These are phyloP conservation scores for Colletotrichum zoysiae DNA, from an alignment of 2,329 filamentous ascomycete species.

Conservation along the genomic window DNA sequence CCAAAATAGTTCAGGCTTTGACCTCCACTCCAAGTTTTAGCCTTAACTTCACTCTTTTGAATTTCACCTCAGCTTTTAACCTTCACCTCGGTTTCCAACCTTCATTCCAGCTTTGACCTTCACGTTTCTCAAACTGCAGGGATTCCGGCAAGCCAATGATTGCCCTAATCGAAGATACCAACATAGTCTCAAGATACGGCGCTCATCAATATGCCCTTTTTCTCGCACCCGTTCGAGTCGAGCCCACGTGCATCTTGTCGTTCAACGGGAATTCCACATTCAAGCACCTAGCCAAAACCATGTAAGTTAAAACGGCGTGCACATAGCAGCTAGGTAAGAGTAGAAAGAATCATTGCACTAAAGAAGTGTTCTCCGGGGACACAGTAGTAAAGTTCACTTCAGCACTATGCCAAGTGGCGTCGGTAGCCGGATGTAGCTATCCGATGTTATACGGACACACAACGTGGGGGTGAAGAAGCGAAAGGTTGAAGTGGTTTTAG, in stretches of 20 bases:
- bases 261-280: neutral
- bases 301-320: neutral
- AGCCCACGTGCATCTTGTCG: neutral
- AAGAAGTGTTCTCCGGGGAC: neutral
- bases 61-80: neutral
- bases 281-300: neutral
- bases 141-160: neutral
- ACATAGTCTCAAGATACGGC: neutral
- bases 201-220: neutral
- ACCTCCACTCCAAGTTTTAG: neutral
- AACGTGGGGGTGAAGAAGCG: neutral
- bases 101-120: conserved; percentile 12
- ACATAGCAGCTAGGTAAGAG: neutral
- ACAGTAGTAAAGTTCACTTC: neutral
- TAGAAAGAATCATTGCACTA: neutral
- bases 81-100: conserved; percentile 3
- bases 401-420: neutral
- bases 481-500: neutral
- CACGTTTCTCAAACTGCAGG: neutral
- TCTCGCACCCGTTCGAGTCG: neutral
- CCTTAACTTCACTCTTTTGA: neutral
- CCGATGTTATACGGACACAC: neutral
- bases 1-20: neutral
- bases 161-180: neutral
- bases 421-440: neutral